Conservation (phyloP, 2,329 filamentous ascomycete species). For the Cordyceps cicadae region DNA sequence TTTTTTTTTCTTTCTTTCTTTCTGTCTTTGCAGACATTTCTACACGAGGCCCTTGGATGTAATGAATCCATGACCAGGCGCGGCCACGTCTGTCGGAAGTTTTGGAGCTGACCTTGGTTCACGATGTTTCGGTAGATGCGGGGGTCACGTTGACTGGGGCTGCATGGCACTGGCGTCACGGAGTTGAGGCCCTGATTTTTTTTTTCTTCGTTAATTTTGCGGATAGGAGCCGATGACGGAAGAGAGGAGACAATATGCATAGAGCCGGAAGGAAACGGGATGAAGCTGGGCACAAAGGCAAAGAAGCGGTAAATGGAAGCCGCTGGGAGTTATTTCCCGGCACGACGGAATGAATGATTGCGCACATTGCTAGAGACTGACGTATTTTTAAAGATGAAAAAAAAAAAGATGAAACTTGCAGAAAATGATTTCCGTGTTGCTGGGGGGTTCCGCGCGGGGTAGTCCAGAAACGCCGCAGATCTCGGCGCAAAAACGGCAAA, state of each 20-base stretch:
- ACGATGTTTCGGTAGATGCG: not conserved
- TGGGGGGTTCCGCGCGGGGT: not conserved
- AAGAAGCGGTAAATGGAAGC: not conserved
- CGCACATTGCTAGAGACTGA: constrained; percentile 8
- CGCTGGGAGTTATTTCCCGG: not conserved
- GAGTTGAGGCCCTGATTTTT: constrained; percentile 26
- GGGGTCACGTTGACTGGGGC: constrained; percentile 14
- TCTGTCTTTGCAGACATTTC: not conserved
- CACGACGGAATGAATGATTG: constrained; percentile 3
- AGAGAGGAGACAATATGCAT: not conserved
- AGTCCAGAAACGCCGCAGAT: not conserved
- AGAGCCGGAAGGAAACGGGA: not conserved
- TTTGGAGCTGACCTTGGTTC: not conserved
- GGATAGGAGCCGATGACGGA: not conserved
- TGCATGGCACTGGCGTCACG: constrained; percentile 35
- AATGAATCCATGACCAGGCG: not conserved
- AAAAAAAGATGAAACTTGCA: constrained; percentile 5
- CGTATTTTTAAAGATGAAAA: not conserved
- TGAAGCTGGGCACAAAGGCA: not conserved
- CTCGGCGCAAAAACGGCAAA: not conserved
- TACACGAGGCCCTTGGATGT: not conserved
- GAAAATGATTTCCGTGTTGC: not conserved
- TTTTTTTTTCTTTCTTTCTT: not conserved
- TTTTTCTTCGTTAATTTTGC: constrained; percentile 1
- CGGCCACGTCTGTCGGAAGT: not conserved